Base-by-base conservation (phyloP, 768 basidiomycete genomes). In the Lanmaoa pseudosensibilis region DNA sequence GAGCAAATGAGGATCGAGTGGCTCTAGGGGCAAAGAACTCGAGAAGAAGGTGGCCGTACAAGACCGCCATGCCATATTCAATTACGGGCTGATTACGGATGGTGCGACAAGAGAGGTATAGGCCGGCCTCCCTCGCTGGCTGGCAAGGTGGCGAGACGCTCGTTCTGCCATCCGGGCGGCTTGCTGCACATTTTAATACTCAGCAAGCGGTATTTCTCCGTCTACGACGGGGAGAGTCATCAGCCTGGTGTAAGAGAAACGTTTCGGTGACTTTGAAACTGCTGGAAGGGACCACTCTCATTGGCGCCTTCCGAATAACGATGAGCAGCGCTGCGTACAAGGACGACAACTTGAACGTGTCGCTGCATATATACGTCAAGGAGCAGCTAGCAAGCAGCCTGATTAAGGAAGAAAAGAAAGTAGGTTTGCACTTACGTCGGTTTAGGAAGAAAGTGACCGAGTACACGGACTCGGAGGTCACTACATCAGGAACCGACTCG, bases 1-100 rank as follows among this genome's bases (percentile, higher is more conserved):
- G 68, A 65, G 58, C 58, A 73, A 73, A 72, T 72, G 70, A 72
- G 70, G 69, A 73, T 70, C 68, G 57, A 59, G 69, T 72, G 69
- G 68, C 69, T 58, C 69, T 71, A 71, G 69, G 69, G 69, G 69
- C 58, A 18, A 64, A 57, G 65, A 57, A 67, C 30, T 60, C 40
- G 50, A 52, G 56, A 60, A 62, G 38, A 70, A 60, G 38, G 36
- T 55, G 59, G 46, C 52, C 63, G 43, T 52, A 56, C 58, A 55
- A 61, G 62, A 61, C 67, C 45, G 58, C 57, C 57, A 61, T 34
- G 54, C 52, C 7, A 30, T 9, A 38, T 56, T 64, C 61, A 45
- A 58, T 56, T 56, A 57, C 50, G 52, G 58, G 25, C 52, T 52
- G 52, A 46, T 57, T 52, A 25, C 43, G 41, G 45, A 48, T 30